Evolutionary conservation across 1,284 basidiomycete genomes (phyloP), one percentile per base, ranked within the genome.

Genomic region (Cryptococcus wingfieldii): DNA sequence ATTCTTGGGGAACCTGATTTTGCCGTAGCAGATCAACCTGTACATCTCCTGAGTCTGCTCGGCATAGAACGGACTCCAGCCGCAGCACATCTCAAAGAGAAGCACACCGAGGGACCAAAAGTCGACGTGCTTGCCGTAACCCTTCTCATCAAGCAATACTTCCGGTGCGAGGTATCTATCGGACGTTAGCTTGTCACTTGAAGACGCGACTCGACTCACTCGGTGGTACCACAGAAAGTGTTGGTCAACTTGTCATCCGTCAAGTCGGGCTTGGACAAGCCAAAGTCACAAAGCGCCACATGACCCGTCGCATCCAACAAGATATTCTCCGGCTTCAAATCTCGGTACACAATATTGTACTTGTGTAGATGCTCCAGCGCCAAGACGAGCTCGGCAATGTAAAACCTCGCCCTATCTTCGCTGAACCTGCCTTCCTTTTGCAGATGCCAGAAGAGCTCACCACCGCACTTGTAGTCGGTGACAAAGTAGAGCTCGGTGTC

Each of bases 21-120:
- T 98, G 63, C 96, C 96, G 77, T 75, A 75, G 51, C 93, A 98
- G 66, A 99, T 98, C 55, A 80, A 95, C 90, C 83, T 93, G 81
- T 99, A 99, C 96, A 99, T 99, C 78, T 97, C 91, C 76, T 99
- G 95, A 16, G 93, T 98, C 74, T 98, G 96, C 70, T 98, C 96
- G 14, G 95, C 95, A 72, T 98, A 99, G 80, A 99, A 99, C 38
- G 96, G 96, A 75, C 89, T 93, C 96, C 96, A 98, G 16, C 96
- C 96, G 69, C 96, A 98, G 75, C 95, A 98, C 96, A 99, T 98
- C 77, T 94, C 91, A 69, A 94, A 94, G 37, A 94, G 79, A 43
- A 91, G 80, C 16, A 94, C 92, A 50, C 93, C 94, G 12, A 98
- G 80, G 50, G 88, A 91, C 96, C 96, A 99, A 75, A 98, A 98